Evolutionary conservation across 2,329 filamentous ascomycete species (phyloP).

Genomic region (Colletotrichum horii): DNA sequence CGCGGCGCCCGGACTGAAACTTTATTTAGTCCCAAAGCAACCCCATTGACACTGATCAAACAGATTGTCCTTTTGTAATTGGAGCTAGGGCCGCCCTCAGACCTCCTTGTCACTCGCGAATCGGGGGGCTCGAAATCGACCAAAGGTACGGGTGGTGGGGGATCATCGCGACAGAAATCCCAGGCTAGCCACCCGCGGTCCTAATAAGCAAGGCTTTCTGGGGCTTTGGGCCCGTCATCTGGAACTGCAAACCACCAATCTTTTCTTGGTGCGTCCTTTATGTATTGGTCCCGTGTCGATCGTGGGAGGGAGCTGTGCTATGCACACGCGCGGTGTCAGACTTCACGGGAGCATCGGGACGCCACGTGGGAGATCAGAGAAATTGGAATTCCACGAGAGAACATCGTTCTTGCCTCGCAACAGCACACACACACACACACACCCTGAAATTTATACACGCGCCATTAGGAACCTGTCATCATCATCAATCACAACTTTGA

Average conservation of each 20-base stretch:
- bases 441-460: neutral
- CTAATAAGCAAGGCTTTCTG: neutral
- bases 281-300: neutral
- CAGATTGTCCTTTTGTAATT: neutral
- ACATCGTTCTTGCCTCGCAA: neutral
- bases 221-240: neutral
- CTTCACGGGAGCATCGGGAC: neutral
- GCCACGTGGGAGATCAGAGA: neutral
- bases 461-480: neutral
- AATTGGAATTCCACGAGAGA: neutral
- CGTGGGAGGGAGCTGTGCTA: neutral
- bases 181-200: neutral
- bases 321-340: neutral
- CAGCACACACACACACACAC: neutral
- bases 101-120: neutral
- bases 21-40: neutral
- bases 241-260: neutral
- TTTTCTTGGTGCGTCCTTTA: neutral
- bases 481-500: neutral
- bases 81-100: neutral
- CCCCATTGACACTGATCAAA: neutral
- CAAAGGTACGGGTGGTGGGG: neutral
- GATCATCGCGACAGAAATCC: neutral
- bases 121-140: neutral
- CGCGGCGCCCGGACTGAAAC: neutral